Evolutionary conservation across 768 basidiomycete genomes (phyloP).

Genomic region (Mycena crocata): DNA sequence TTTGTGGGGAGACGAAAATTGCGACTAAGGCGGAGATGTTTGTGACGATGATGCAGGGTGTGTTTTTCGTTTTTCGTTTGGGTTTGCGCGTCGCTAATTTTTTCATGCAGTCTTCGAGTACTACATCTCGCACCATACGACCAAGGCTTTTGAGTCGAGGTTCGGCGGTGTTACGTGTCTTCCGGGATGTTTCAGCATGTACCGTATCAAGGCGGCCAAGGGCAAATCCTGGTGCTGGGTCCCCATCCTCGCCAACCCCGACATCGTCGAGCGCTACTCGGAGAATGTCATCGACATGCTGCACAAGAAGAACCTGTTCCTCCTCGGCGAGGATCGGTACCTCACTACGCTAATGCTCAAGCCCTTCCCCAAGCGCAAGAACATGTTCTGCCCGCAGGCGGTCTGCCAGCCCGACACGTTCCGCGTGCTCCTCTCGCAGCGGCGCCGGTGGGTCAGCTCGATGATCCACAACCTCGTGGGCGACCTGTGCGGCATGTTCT

Average conservation of each 20-base stretch:
- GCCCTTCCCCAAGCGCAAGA: slow-evolving; percentile 99
- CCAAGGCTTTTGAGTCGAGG: slow-evolving; percentile 99
- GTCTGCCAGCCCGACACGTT: slow-evolving; percentile 99
- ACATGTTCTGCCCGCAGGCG: slow-evolving; percentile 98
- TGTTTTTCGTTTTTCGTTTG: background rate
- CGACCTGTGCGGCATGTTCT: slow-evolving; percentile 99
- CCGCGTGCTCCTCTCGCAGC: slow-evolving; percentile 91
- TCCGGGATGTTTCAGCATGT: slow-evolving; percentile 99
- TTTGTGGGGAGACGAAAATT: slow-evolving; percentile 99
- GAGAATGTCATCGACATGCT: slow-evolving; percentile 99
- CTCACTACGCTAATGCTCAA: slow-evolving; percentile 97
- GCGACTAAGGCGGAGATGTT: slow-evolving; percentile 99
- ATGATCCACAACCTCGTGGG: slow-evolving; percentile 98
- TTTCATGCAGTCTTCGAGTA: slow-evolving; percentile 93
- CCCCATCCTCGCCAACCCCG: slow-evolving; percentile 97
- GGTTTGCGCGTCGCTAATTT: slow-evolving; percentile 19
- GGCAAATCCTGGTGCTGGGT: slow-evolving; percentile 97
- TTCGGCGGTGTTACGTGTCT: slow-evolving; percentile 99
- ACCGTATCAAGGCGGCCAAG: slow-evolving; percentile 99
- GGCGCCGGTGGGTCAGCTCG: slow-evolving; percentile 98
- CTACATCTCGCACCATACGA: no score
- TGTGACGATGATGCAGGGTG: slow-evolving; percentile 97
- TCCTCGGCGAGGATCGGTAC: slow-evolving; percentile 99
- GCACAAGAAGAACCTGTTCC: slow-evolving; percentile 98
- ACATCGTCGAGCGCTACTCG: slow-evolving; percentile 99